Evolutionary conservation across 2,329 filamentous ascomycete genomes (phyloP).

Genomic region (Scedosporium dehoogii): DNA sequence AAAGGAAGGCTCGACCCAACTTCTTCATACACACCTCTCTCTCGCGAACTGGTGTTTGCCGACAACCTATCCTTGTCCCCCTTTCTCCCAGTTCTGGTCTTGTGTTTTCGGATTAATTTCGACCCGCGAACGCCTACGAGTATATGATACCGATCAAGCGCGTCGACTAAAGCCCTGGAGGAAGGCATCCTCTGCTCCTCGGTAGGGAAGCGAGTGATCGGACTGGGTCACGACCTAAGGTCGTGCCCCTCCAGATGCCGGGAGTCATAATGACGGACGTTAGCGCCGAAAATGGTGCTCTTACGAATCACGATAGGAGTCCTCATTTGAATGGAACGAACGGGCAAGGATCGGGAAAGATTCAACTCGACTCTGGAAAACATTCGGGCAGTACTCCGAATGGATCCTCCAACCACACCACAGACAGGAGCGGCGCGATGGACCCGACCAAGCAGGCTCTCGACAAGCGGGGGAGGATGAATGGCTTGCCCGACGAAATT

Average conservation of each 20-base stretch:
- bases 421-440: conserved; percentile 8
- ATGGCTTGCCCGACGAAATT: conserved; percentile 51
- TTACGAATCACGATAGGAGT: conserved; percentile 46
- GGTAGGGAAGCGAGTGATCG: background rate
- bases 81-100: background rate
- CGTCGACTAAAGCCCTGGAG: background rate
- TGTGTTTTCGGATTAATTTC: too few relatives aligned
- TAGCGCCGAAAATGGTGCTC: conserved; percentile 41
- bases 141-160: background rate
- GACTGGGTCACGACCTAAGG: background rate
- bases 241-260: conserved; percentile 30
- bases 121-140: background rate
- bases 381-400: conserved; percentile 2
- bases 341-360: background rate
- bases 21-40: background rate
- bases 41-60: background rate
- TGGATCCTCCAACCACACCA: background rate
- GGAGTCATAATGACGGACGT: conserved; percentile 46
- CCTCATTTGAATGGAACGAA: conserved; percentile 26
- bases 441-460: conserved; percentile 12
- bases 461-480: conserved; percentile 31
- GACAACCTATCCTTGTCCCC: background rate
- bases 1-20: background rate
- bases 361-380: background rate
- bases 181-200: background rate